A percentile compares a stretch with the other conserved stretches of the same genome.
Conservation (phyloP, 805 yeast species). For the Starmera caribaea region DNA sequence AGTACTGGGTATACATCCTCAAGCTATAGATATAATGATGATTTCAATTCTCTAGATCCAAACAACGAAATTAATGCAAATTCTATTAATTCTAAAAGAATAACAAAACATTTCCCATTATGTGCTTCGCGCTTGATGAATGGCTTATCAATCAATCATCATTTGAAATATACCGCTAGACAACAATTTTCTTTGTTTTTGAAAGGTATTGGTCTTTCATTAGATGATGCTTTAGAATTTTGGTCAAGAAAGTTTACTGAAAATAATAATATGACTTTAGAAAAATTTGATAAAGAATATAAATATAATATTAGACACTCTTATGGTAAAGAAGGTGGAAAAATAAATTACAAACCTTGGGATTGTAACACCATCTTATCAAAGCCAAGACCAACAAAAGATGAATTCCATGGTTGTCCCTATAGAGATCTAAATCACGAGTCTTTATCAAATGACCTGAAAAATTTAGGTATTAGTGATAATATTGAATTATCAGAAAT, state of each 20-base stretch:
- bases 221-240: conserved; percentile 81
- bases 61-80: conserved; percentile 46
- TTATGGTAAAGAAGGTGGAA: conserved; percentile 87
- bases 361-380: conserved; percentile 71
- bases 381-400: conserved; percentile 57
- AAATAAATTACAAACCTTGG: conserved; percentile 80
- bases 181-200: conserved; percentile 78
- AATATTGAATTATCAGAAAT: conserved; percentile 46
- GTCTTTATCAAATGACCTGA: conserved; percentile 43
- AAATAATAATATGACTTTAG: conserved; percentile 46
- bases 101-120: conserved; percentile 65
- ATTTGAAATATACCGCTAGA: conserved; percentile 75
- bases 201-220: conserved; percentile 80
- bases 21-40: conserved; percentile 7
- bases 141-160: conserved; percentile 51
- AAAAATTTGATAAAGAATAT: conserved; percentile 81
- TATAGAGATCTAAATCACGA: conserved; percentile 70
- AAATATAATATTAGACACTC: conserved; percentile 79
- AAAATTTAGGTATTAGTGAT: conserved; percentile 56
- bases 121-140: conserved; percentile 64
- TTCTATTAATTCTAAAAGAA: conserved; percentile 43
- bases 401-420: conserved; percentile 89
- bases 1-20: conserved; percentile 58
- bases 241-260: conserved; percentile 71
- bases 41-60: conserved; percentile 21